Evolutionary conservation across 768 basidiomycete genomes (phyloP).

Genomic region (Amanita rimosa): DNA sequence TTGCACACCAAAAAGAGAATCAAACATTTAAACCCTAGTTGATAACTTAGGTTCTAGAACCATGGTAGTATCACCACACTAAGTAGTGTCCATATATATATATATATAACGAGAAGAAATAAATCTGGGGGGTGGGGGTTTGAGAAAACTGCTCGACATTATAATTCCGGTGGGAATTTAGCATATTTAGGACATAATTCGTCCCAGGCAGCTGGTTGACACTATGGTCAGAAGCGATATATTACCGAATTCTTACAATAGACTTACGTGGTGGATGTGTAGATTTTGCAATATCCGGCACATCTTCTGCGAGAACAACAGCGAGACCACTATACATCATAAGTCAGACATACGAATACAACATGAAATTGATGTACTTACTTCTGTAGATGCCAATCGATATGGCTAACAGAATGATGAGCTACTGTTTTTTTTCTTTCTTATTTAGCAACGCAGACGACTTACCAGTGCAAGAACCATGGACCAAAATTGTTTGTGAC

Average conservation of each 20-base stretch:
- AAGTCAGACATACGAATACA: background rate
- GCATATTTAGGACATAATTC: background rate
- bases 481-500: constrained; percentile 53
- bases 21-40: no score
- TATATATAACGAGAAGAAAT: no score
- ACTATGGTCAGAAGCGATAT: background rate
- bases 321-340: constrained; percentile 16
- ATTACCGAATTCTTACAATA: background rate
- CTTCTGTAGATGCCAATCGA: constrained; percentile 36
- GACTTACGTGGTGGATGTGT: constrained; percentile 16
- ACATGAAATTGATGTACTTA: constrained; percentile 9
- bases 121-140: no score
- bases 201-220: constrained; percentile 11
- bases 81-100: background rate
- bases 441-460: background rate
- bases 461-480: constrained; percentile 28
- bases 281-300: constrained; percentile 10
- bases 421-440: background rate
- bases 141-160: no score
- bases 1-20: no score
- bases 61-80: no score
- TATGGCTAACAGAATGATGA: constrained; percentile 17
- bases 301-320: constrained; percentile 24
- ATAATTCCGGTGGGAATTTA: background rate
- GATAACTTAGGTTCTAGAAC: no score